Evolutionary conservation across 176 grass and related monocot genomes (phyloP).

Genomic region (Sorghum bicolor): Sorghum_bicolor_NCBIv3 NC_012871.2:64396501-64397000

Average conservation of each 20-base stretch:
- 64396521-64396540: too few relatives aligned
- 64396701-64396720: not conserved
- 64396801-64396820: not conserved
- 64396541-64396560: too few relatives aligned
- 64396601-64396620: not conserved
- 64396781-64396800: not conserved
- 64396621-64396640: not conserved
- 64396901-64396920: not conserved
- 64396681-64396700: not conserved
- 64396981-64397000: too few relatives aligned
- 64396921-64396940: slow-evolving; percentile 7
- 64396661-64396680: not conserved
- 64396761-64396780: not conserved
- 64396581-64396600: not conserved
- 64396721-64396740: not conserved
- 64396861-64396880: not conserved
- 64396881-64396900: slow-evolving; percentile 7
- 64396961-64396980: slow-evolving; percentile 1
- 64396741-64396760: not conserved
- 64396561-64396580: not conserved
- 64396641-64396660: not conserved
- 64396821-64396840: not conserved
- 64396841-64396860: not conserved
- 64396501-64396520: too few relatives aligned
- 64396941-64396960: not conserved